A percentile compares a stretch with the other conserved stretches of the same genome.
Evolutionary conservation across 2,329 filamentous ascomycete species (phyloP).

Genomic region (Trichoderma atroviride): DNA sequence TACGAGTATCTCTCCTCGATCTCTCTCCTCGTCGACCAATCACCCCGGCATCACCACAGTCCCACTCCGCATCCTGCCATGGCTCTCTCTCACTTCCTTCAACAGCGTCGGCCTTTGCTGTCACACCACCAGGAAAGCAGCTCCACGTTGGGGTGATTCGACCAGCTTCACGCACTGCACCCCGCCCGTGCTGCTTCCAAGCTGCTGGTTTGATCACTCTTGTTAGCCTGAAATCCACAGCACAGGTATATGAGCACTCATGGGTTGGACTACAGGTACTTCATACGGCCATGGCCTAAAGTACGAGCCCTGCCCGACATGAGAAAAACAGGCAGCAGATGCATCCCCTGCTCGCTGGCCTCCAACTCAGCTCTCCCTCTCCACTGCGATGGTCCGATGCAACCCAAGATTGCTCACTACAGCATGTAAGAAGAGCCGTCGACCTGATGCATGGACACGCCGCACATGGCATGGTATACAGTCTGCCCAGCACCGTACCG

Average conservation of each 20-base stretch:
- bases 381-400: slow-evolving; percentile 21
- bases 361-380: slow-evolving; percentile 19
- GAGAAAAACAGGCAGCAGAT: neutral
- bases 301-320: neutral
- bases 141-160: slow-evolving; percentile 14
- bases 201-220: neutral
- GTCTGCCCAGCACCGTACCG: slow-evolving; percentile 7
- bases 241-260: neutral
- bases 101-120: neutral
- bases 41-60: neutral
- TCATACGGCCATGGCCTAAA: neutral
- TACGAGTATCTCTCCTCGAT: slow-evolving; percentile 3
- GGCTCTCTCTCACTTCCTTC: neutral
- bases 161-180: neutral
- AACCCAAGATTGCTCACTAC: slow-evolving; percentile 5
- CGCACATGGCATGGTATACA: slow-evolving; percentile 22
- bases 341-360: neutral
- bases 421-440: neutral
- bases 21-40: neutral
- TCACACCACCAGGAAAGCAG: slow-evolving; percentile 5
- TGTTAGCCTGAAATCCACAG: neutral
- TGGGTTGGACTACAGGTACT: neutral
- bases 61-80: slow-evolving; percentile 8
- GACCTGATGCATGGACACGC: slow-evolving; percentile 6
- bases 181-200: neutral